These are phyloP conservation scores for Penicillium thymicola DNA, from an alignment of 2,329 filamentous ascomycete species.

Conservation along the genomic window DNA sequence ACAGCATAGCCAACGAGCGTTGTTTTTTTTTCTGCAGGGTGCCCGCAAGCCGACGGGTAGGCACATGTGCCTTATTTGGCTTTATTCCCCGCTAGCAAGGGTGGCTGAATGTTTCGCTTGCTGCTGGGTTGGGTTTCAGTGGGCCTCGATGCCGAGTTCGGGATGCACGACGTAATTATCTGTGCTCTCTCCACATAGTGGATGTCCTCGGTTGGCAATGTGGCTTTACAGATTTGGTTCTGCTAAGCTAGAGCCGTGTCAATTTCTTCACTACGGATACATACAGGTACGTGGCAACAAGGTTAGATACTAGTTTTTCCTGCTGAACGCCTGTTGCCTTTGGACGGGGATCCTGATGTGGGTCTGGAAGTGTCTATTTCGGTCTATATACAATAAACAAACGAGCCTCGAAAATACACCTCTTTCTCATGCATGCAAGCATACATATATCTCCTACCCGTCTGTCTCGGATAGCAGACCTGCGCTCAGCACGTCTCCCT, in stretches of 20 bases:
- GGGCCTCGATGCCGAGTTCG: slow-evolving; percentile 1
- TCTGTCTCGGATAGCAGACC: slow-evolving; percentile 26
- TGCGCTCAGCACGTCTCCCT: slow-evolving; percentile 13
- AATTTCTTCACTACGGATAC: not conserved
- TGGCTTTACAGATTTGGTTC: not conserved
- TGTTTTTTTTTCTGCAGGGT: not conserved
- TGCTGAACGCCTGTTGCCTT: not conserved
- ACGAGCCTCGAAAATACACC: not conserved
- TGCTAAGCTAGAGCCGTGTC: not conserved
- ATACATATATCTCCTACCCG: slow-evolving; percentile 12
- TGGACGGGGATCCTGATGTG: not conserved
- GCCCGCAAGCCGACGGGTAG: not conserved
- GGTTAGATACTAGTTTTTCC: not conserved
- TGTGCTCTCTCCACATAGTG: not conserved
- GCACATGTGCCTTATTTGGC: slow-evolving; percentile 1
- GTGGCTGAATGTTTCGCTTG: not conserved
- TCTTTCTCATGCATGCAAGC: slow-evolving; percentile 6
- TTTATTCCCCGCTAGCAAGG: not conserved
- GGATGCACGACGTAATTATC: not conserved
- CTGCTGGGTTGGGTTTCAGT: not conserved
- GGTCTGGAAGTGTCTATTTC: not conserved
- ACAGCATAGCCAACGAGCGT: slow-evolving; percentile 1
- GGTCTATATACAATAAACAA: not conserved
- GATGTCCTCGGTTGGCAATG: not conserved
- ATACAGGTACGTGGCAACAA: not conserved